Base-by-base conservation (phyloP, 1,284 basidiomycete genomes). In the Papiliotrema fonsecae region DNA sequence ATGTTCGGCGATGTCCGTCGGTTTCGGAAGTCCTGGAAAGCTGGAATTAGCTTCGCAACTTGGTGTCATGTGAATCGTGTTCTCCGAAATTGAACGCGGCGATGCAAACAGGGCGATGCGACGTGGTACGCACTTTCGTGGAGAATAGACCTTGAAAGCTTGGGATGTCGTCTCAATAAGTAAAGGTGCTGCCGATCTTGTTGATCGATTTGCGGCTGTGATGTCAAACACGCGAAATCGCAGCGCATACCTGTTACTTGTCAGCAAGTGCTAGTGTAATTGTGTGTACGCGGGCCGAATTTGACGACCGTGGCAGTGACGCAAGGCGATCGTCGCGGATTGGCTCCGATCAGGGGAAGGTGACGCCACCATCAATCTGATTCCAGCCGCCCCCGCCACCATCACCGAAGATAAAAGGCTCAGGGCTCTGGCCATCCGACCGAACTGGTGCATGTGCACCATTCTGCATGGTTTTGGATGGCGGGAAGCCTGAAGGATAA, bases 1-100 rank as follows among this genome's bases (percentile, higher is more conserved):
- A 45, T 70, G 68, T 30, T 69, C 70, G 1, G 67, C 61, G 13
- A 72, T 45, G 32, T 56, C 57, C 4, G 68, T 70, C 2, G 61
- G 59, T 49, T 63, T 64, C 0, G 70, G 70, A 6, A 68, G 47
- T 1, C 65, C 64, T 1, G 68, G 70, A 24, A 67, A 68, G 27
- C 69, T 72, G 36, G n/a, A 39, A 9, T 39, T 19, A 32, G 30
- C 30, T 32, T n/a, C n/a, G n/a, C n/a, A n/a, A n/a, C n/a, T n/a
- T n/a, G n/a, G n/a, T n/a, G n/a, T n/a, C n/a, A n/a, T n/a, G n/a
- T n/a, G n/a, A n/a, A 19, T 18, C 35, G 30, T 31, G 30, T 9
- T 31, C 30, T 31, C 30, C 10, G 16, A 31, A 16, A 31, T 16
- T 31, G 9, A 9, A 16, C 30, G 16, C 10, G 30, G 10, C 16